These are phyloP conservation scores for Venturia effusa DNA, from an alignment of 2,329 filamentous ascomycete genomes.

Conservation along the genomic window DNA sequence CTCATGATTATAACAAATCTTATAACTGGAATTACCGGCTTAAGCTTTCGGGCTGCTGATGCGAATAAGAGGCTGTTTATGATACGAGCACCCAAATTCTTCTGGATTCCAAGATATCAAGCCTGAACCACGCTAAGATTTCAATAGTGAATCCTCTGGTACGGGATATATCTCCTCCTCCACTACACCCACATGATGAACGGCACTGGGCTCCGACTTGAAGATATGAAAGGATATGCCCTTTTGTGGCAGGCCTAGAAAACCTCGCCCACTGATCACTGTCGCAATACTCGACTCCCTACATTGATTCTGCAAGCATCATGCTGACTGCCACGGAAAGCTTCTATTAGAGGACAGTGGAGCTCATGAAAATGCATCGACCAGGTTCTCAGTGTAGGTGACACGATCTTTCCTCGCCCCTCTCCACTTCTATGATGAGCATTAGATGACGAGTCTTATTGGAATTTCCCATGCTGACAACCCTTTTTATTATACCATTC, in stretches of 20 bases:
- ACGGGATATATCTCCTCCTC: slow-evolving; percentile 10
- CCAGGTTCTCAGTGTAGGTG: slow-evolving; percentile 5
- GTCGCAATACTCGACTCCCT: neutral
- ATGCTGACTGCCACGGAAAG: neutral
- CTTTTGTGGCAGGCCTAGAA: slow-evolving; percentile 97
- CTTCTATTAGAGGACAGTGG: neutral
- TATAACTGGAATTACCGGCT: slow-evolving; percentile 30
- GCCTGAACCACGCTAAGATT: neutral
- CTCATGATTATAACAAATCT: slow-evolving; percentile 9
- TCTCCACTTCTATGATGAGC: slow-evolving; percentile 34
- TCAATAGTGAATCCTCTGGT: slow-evolving; percentile 11
- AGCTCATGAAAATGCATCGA: neutral
- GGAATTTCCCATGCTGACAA: slow-evolving; percentile 58
- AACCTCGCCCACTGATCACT: slow-evolving; percentile 92
- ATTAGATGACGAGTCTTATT: slow-evolving; percentile 72
- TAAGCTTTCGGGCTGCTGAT: slow-evolving; percentile 27
- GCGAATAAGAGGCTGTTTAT: slow-evolving; percentile 32
- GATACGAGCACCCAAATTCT: slow-evolving; percentile 18
- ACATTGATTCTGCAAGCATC: neutral
- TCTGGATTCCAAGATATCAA: neutral
- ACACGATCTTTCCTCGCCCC: slow-evolving; percentile 15
- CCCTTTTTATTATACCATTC: slow-evolving; percentile 57
- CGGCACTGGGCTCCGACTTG: slow-evolving; percentile 95
- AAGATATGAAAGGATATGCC: slow-evolving; percentile 72
- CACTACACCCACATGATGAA: slow-evolving; percentile 56